These are phyloP conservation scores for Wickerhamomyces strasburgensis DNA, from an alignment of 805 yeast genomes.

Conservation along the genomic window DNA sequence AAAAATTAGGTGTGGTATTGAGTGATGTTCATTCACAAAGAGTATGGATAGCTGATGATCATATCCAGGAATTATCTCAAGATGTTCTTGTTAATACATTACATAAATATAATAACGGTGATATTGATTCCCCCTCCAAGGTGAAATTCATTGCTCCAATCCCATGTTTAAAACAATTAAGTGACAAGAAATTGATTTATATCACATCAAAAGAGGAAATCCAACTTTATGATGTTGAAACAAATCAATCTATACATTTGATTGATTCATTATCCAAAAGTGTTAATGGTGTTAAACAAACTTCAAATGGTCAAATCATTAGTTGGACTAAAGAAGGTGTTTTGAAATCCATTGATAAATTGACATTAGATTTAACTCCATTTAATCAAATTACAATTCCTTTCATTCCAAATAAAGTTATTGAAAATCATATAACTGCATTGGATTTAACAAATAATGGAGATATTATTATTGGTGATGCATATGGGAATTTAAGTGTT, in stretches of 20 bases:
- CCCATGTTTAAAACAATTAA: constrained; percentile 22
- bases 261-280: constrained; percentile 34
- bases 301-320: constrained; percentile 29
- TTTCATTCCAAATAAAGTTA: constrained; percentile 27
- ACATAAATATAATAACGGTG: constrained; percentile 25
- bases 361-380: constrained; percentile 12
- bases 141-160: constrained; percentile 20
- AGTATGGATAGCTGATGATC: constrained; percentile 29
- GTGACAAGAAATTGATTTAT: constrained; percentile 27
- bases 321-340: constrained; percentile 41
- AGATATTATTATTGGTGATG: constrained; percentile 43
- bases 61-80: constrained; percentile 14
- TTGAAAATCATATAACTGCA: constrained; percentile 37
- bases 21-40: constrained; percentile 15
- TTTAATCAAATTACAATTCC: constrained; percentile 16
- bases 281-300: constrained; percentile 35
- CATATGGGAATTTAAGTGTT: constrained; percentile 37
- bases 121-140: constrained; percentile 29
- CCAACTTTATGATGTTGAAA: constrained; percentile 22
- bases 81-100: constrained; percentile 25
- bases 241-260: constrained; percentile 17
- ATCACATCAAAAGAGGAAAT: constrained; percentile 36
- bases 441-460: constrained; percentile 30
- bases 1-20: constrained; percentile 17
- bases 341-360: constrained; percentile 27